Conservation (phyloP, 1,284 basidiomycete genomes). For the Ustilago sp. region DNA sequence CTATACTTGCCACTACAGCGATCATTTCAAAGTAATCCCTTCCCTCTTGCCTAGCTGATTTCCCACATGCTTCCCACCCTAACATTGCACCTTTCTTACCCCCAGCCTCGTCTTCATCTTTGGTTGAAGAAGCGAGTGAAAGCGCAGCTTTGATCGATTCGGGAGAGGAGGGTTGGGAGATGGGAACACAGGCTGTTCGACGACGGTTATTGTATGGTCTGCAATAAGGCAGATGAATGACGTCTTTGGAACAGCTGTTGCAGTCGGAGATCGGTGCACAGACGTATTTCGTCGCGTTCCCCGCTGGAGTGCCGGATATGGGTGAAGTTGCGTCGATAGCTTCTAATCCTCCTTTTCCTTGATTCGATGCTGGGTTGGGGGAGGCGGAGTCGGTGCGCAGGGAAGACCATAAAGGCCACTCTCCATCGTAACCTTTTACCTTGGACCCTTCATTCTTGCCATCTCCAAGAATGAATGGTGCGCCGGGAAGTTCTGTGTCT, state of each 20-base stretch:
- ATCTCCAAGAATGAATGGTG: slow-evolving; percentile 36
- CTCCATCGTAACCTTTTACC: slow-evolving; percentile 45
- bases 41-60: slow-evolving; percentile 42
- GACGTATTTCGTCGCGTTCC: slow-evolving; percentile 22
- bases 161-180: slow-evolving; percentile 7
- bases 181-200: slow-evolving; percentile 36
- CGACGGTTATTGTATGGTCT: slow-evolving; percentile 61
- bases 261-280: slow-evolving; percentile 49
- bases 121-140: neutral
- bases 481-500: slow-evolving; percentile 32
- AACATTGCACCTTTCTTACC: neutral
- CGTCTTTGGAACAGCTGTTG: slow-evolving; percentile 42
- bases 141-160: slow-evolving; percentile 16
- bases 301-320: neutral
- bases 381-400: neutral
- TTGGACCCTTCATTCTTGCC: slow-evolving; percentile 45
- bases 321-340: neutral
- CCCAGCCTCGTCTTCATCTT: too few species aligned
- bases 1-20: slow-evolving; percentile 31
- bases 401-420: slow-evolving; percentile 46
- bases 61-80: slow-evolving; percentile 52
- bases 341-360: neutral
- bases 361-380: neutral
- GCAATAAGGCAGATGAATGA: slow-evolving; percentile 55
- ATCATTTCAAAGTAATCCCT: slow-evolving; percentile 53